Evolutionary conservation across 2,329 filamentous ascomycete species (phyloP).

Genomic region (Pseudogymnoascus sp.): DNA sequence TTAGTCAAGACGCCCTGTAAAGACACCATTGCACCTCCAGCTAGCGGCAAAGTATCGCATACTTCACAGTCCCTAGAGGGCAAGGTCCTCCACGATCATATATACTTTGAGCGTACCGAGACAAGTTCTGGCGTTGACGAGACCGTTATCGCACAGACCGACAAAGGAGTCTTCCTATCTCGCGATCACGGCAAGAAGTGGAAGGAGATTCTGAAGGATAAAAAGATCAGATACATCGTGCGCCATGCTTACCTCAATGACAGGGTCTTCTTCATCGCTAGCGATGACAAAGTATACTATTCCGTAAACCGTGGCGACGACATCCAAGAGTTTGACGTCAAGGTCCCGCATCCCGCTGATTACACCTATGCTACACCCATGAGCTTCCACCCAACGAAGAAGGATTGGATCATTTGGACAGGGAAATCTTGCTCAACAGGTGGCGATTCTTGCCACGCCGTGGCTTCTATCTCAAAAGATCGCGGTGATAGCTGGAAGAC

Average conservation of each 20-base stretch:
- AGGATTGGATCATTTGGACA: constrained; percentile 89
- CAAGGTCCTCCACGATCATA: constrained; percentile 42
- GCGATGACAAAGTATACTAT: constrained; percentile 59
- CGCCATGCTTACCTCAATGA: constrained; percentile 78
- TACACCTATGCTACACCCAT: constrained; percentile 42
- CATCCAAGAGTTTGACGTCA: constrained; percentile 66
- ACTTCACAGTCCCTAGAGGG: constrained; percentile 56
- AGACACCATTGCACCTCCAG: constrained; percentile 46
- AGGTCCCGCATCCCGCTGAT: constrained; percentile 39
- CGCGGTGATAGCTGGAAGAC: constrained; percentile 74
- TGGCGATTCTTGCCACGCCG: constrained; percentile 54
- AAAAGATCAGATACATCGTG: constrained; percentile 61
- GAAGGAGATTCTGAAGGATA: constrained; percentile 60
- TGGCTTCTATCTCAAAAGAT: constrained; percentile 70
- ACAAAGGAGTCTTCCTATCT: constrained; percentile 55
- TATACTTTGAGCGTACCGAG: constrained; percentile 73
- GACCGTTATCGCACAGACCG: constrained; percentile 49
- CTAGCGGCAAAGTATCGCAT: constrained; percentile 57
- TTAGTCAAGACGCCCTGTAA: constrained; percentile 68
- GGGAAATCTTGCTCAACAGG: constrained; percentile 54
- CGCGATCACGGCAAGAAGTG: constrained; percentile 85
- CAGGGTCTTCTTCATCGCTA: constrained; percentile 76
- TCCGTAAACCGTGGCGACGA: constrained; percentile 69
- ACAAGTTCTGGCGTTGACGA: constrained; percentile 60
- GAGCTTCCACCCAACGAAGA: constrained; percentile 74